phyloP scores from a whole-genome alignment of 306 rosid species.

The Canavalia ensiformis region DNA sequence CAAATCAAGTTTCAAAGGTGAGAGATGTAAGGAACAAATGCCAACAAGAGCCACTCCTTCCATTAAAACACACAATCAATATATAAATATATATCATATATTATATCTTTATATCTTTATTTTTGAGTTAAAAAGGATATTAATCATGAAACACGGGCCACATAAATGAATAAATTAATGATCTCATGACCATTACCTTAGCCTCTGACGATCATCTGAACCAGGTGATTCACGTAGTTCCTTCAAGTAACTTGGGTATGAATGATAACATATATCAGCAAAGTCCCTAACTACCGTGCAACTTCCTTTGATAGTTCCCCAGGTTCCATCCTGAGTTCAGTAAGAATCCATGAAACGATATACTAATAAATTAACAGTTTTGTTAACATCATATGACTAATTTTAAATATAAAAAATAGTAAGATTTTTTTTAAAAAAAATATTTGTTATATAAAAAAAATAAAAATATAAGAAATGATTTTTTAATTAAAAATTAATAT shows the following conservation, averaged over 20 bases:
- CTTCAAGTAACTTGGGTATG: constrained; percentile 75
- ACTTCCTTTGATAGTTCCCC: constrained; percentile 84
- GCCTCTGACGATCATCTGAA: constrained; percentile 62
- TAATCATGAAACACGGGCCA: not conserved
- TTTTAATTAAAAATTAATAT: too few species aligned
- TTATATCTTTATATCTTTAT: not conserved
- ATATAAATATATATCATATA: not conserved
- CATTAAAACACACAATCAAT: constrained; percentile 1
- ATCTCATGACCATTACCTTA: constrained; percentile 59
- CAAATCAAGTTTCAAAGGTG: constrained; percentile 42
- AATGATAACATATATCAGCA: constrained; percentile 81
- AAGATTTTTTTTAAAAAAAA: not conserved
- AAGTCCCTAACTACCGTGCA: constrained; percentile 91
- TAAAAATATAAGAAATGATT: too few species aligned
- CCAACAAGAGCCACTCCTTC: not conserved
- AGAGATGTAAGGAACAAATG: constrained; percentile 6
- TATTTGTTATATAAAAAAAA: too few species aligned
- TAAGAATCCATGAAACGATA: not conserved
- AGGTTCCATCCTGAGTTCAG: constrained; percentile 78
- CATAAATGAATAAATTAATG: not conserved
- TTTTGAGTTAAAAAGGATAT: not conserved
- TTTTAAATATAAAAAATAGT: too few species aligned
- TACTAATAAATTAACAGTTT: constrained; percentile 23
- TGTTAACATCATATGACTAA: too few species aligned
- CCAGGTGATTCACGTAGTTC: constrained; percentile 74